Base-by-base conservation (phyloP, 352 stramenopile genomes). In the Pythium pectinolyticum region DNA sequence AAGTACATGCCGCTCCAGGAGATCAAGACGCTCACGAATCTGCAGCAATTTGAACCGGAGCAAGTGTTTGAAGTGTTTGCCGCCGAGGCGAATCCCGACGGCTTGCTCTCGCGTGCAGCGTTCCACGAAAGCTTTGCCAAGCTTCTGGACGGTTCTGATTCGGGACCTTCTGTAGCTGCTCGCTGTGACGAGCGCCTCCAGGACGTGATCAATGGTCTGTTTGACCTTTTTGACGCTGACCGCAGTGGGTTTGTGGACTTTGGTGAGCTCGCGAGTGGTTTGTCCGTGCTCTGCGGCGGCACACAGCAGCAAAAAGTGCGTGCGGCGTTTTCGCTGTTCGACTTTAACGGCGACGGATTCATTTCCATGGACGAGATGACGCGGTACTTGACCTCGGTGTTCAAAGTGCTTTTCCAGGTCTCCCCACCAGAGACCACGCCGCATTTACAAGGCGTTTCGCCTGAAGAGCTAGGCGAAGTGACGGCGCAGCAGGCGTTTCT, bases 61-160 rank as follows among this genome's bases (percentile, higher is more conserved):
- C 80, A 94, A 69, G 86, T 97, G 14, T 96, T 96, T 65, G 86
- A 95, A 52, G 84, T 94, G 40, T 89, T 97, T 75, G 86, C 84
- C 0, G 67, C 75, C 11, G 85, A 90, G 66, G 82, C 86, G 6
- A 79, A 95, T 57, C 63, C 84, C 59, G 72, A 94, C 6, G 86
- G 89, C 0, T 43, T 90, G 6, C 61, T 96, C 17, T 90, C 83
- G 17, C 80, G 82, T 2, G 60, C 72, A n/a, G 80, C 85, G 22
- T 95, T 95, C 58, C 82, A 90, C 32, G 54, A 76, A 58, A 95
- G 83, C 69, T 97, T 92, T 72, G 67, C 72, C 4, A 84, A 82
- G 45, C 69, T 91, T n/a, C 76, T 89, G 19, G 57, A 75, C 37
- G 75, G 80, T 27, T 51, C 58, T 41, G 61, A 27, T n/a, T n/a